A percentile compares a stretch with the other conserved stretches of the same genome.
These are phyloP conservation scores for Mucor racemosus DNA, from an alignment of 371 early-diverging fungal species.

Conservation along the genomic window DNA sequence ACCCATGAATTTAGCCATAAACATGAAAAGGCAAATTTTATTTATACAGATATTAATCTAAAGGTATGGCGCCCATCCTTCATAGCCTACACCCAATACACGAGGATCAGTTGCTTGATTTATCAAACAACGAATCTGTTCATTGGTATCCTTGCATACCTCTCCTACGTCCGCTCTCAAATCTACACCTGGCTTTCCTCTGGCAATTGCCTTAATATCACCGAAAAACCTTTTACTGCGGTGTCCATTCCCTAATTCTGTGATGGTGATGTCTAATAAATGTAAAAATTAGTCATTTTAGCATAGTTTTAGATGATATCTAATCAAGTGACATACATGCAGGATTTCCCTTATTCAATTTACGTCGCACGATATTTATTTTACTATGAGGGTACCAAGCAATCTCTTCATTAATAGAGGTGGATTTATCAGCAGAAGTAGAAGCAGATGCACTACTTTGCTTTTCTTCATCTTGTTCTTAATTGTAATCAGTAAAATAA, in stretches of 20 bases:
- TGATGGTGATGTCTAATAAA: constrained; percentile 30
- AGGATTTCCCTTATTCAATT: constrained; percentile 74
- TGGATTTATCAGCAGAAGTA: neutral
- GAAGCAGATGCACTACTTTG: neutral
- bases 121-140: constrained; percentile 73
- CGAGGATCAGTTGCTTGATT: constrained; percentile 76
- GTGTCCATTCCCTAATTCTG: constrained; percentile 57
- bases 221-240: constrained; percentile 50
- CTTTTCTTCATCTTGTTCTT: neutral
- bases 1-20: neutral
- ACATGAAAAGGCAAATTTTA: neutral
- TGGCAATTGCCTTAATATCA: constrained; percentile 39
- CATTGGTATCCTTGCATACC: constrained; percentile 53
- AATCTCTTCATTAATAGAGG: constrained; percentile 14
- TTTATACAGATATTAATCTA: constrained; percentile 11
- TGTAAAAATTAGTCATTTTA: neutral
- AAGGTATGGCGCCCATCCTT: constrained; percentile 71
- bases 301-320: too few species aligned
- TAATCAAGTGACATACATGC: constrained; percentile 32
- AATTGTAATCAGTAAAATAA: neutral
- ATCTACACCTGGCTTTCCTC: constrained; percentile 51
- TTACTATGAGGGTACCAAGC: constrained; percentile 81
- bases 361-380: constrained; percentile 68
- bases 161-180: constrained; percentile 52
- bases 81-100: constrained; percentile 68